Conservation (phyloP, 805 yeast species). For the Suhomyces kilbournensis region DNA sequence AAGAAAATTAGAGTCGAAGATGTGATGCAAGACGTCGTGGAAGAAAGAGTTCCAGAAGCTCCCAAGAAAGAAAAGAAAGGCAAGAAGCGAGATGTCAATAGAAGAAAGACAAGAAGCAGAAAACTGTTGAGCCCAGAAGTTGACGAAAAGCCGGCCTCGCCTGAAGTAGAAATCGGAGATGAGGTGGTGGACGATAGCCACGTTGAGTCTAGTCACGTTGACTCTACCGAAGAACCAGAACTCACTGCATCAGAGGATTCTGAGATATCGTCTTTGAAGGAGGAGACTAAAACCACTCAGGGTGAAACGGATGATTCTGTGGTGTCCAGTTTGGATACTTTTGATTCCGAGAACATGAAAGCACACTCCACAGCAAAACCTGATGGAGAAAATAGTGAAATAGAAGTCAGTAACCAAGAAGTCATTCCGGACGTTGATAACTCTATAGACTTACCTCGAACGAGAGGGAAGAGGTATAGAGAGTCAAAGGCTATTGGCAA, state of each 20-base stretch:
- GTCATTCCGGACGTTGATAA: neutral
- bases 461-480: neutral
- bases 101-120: slow-evolving; percentile 1
- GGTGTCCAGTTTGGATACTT: neutral
- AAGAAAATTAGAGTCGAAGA: neutral
- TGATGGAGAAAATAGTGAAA: neutral
- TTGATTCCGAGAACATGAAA: neutral
- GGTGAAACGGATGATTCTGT: neutral
- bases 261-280: neutral
- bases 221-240: neutral
- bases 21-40: neutral
- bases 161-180: neutral
- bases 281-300: neutral
- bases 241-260: neutral
- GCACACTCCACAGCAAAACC: neutral
- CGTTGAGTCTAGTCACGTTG: neutral
- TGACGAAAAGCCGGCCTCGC: neutral
- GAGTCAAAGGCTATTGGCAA: neutral
- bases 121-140: neutral
- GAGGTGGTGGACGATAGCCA: neutral
- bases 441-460: neutral
- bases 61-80: neutral
- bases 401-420: neutral
- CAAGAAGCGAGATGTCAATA: neutral
- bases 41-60: neutral